Percentiles rank a stretch among this genome's conserved stretches.
phyloP scores from a whole-genome alignment of 2,329 filamentous ascomycete genomes.

The Bipolaris oryzae region DNA sequence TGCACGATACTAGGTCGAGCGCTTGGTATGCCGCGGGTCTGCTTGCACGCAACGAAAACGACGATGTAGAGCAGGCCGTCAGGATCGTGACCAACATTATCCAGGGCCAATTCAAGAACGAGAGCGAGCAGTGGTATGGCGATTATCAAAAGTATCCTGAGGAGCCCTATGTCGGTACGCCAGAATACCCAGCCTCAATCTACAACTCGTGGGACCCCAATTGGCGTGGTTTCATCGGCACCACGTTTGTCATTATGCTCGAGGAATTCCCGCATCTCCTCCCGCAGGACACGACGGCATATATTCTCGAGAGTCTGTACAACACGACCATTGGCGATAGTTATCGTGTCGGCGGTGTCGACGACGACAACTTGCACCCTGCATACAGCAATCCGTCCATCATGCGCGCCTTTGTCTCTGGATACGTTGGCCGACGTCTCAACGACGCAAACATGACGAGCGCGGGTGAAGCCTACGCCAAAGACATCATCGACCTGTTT shows the following conservation, averaged over 20 bases:
- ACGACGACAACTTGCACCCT: slow-evolving; percentile 67
- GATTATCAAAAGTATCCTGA: slow-evolving; percentile 63
- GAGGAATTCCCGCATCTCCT: slow-evolving; percentile 63
- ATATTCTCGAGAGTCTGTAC: slow-evolving; percentile 61
- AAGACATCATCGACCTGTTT: slow-evolving; percentile 64
- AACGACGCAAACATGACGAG: slow-evolving; percentile 65
- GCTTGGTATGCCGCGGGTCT: slow-evolving; percentile 66
- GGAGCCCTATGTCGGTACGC: slow-evolving; percentile 62
- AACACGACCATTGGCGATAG: slow-evolving; percentile 64
- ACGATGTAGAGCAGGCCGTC: slow-evolving; percentile 58
- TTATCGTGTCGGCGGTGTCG: slow-evolving; percentile 65
- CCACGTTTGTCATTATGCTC: slow-evolving; percentile 62
- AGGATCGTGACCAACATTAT: slow-evolving; percentile 63
- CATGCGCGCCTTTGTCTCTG: slow-evolving; percentile 67
- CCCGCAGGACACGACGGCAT: slow-evolving; percentile 44
- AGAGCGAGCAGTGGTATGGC: slow-evolving; percentile 62
- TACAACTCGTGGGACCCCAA: slow-evolving; percentile 68
- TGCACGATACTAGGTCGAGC: slow-evolving; percentile 63
- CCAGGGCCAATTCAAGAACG: slow-evolving; percentile 58
- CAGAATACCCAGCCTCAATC: slow-evolving; percentile 57
- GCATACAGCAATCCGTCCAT: slow-evolving; percentile 66
- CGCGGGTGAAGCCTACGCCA: slow-evolving; percentile 62
- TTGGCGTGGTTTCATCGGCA: slow-evolving; percentile 68
- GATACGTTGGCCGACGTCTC: slow-evolving; percentile 63
- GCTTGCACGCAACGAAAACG: slow-evolving; percentile 59